Conservation (phyloP, 257 asterid species). For the Lithospermum erythrorhizon region DNA sequence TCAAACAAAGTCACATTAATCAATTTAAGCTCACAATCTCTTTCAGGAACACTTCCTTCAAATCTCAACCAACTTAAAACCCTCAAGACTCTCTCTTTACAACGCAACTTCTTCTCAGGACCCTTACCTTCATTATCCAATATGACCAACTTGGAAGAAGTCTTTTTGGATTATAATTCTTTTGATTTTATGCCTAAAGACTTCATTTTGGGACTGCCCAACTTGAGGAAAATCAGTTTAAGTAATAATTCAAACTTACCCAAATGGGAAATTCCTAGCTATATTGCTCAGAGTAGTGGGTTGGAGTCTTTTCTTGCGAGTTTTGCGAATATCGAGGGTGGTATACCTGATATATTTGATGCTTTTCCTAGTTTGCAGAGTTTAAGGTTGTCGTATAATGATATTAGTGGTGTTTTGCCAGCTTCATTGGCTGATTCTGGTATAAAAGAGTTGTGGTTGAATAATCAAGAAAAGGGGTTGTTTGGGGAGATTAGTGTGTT, state of each 20-base stretch:
- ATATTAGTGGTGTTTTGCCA: slow-evolving; percentile 62
- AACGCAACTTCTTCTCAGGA: slow-evolving; percentile 55
- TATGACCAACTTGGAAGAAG: slow-evolving; percentile 34
- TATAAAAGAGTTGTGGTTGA: slow-evolving; percentile 66
- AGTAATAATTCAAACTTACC: slow-evolving; percentile 33
- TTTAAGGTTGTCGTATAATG: slow-evolving; percentile 62
- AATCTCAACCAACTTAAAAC: slow-evolving; percentile 50
- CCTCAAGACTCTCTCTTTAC: slow-evolving; percentile 45
- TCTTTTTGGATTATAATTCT: slow-evolving; percentile 43
- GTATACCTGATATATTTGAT: slow-evolving; percentile 56
- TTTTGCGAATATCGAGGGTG: slow-evolving; percentile 41
- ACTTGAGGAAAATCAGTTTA: slow-evolving; percentile 37
- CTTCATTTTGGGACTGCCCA: slow-evolving; percentile 48
- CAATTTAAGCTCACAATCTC: slow-evolving; percentile 35
- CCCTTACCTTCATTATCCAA: slow-evolving; percentile 62
- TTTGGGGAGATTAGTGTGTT: slow-evolving; percentile 57
- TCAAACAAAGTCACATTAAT: slow-evolving; percentile 37
- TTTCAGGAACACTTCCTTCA: slow-evolving; percentile 60
- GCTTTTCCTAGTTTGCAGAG: slow-evolving; percentile 49
- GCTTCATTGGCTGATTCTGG: slow-evolving; percentile 49
- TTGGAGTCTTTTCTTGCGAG: slow-evolving; percentile 46
- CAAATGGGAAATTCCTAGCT: slow-evolving; percentile 58
- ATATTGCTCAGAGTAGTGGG: slow-evolving; percentile 38
- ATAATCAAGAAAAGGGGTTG: slow-evolving; percentile 48
- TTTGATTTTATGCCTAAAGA: slow-evolving; percentile 39